Conservation (phyloP, 1,284 basidiomycete species). For the Malassezia japonica region DNA sequence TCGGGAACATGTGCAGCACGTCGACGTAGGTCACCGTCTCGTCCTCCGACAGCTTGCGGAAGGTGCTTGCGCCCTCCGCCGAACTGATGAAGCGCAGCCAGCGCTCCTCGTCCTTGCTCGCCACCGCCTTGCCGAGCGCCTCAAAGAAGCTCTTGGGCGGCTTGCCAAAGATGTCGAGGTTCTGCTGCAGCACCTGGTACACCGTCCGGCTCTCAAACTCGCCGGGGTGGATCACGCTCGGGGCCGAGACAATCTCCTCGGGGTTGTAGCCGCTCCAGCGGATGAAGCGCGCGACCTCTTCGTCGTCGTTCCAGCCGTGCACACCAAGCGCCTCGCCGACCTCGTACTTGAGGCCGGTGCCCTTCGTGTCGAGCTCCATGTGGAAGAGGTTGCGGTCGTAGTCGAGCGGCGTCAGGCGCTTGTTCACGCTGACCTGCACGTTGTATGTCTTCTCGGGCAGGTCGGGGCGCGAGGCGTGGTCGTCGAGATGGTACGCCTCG, state of each 20-base stretch:
- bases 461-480: conserved; percentile 59
- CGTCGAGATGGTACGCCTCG: conserved; percentile 43
- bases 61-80: conserved; percentile 78
- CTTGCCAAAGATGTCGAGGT: conserved; percentile 89
- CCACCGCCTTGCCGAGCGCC: conserved; percentile 70
- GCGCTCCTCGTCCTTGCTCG: conserved; percentile 63
- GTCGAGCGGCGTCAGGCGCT: conserved; percentile 80
- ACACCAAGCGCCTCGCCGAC: conserved; percentile 95
- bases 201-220: conserved; percentile 69
- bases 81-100: conserved; percentile 85
- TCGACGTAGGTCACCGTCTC: conserved; percentile 93
- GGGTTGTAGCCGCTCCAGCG: conserved; percentile 81
- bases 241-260: conserved; percentile 69
- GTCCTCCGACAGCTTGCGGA: conserved; percentile 89
- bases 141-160: conserved; percentile 93
- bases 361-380: conserved; percentile 83
- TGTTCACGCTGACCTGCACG: conserved; percentile 85
- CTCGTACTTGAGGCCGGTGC: conserved; percentile 86
- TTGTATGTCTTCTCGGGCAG: conserved; percentile 81
- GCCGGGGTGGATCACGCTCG: conserved; percentile 52
- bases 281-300: conserved; percentile 82
- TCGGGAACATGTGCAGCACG: conserved; percentile 68
- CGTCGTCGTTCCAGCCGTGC: conserved; percentile 91
- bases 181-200: conserved; percentile 89
- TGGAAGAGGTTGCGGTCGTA: conserved; percentile 99